Evolutionary conservation across 1,139 yeast species (phyloP).

Genomic region (Chernovozyma aurita): DNA sequence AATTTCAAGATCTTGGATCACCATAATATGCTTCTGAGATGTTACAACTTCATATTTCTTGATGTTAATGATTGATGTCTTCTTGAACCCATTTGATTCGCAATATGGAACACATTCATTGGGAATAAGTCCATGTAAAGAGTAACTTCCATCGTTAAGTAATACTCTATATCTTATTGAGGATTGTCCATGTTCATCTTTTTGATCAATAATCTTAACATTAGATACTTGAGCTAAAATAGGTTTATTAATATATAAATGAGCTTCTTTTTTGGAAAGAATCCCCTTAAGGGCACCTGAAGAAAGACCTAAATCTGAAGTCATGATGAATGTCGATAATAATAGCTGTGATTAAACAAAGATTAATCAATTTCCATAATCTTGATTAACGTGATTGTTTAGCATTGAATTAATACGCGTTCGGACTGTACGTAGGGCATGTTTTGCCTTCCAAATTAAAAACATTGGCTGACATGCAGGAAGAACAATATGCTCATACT

Average conservation of each 20-base stretch:
- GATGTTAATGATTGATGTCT: constrained; percentile 30
- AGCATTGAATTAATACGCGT: background rate
- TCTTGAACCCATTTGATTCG: constrained; percentile 39
- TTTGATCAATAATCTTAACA: constrained; percentile 28
- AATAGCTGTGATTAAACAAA: no score
- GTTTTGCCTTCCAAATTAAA: background rate
- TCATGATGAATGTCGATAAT: no score
- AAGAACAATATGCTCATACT: no score
- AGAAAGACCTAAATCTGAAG: constrained; percentile 11
- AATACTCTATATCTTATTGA: constrained; percentile 49
- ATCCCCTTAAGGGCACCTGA: constrained; percentile 25
- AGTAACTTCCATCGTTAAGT: constrained; percentile 61
- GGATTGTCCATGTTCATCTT: constrained; percentile 37
- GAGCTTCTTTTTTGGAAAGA: constrained; percentile 21
- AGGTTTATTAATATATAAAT: constrained; percentile 23
- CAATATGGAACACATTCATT: constrained; percentile 52
- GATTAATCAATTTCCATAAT: no score
- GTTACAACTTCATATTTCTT: constrained; percentile 45
- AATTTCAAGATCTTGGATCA: constrained; percentile 50
- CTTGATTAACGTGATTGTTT: background rate
- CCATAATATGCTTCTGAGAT: constrained; percentile 49
- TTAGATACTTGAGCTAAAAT: constrained; percentile 46
- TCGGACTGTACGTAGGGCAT: background rate
- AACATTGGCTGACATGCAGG: background rate
- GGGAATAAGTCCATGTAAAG: constrained; percentile 63